Percentiles rank a stretch among this genome's conserved stretches.
Conservation (phyloP, 768 basidiomycete genomes). For the Cubamyces sp. region DNA sequence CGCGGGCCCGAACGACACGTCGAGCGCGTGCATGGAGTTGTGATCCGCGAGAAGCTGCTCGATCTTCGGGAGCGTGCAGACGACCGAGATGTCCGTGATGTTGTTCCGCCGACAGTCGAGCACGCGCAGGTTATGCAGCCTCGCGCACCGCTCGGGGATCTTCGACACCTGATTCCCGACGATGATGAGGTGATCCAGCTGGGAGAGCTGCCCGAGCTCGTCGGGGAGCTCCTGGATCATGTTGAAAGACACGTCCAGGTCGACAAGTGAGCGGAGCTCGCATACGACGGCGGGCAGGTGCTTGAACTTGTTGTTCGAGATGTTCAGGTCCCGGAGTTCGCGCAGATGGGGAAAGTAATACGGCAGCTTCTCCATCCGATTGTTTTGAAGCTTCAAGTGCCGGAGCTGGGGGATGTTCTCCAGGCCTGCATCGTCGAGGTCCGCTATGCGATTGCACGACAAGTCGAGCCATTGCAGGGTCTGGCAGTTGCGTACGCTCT, state of each 20-base stretch:
- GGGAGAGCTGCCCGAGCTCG: conserved; percentile 68
- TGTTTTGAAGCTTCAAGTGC: conserved; percentile 83
- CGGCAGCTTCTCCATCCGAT: conserved; percentile 85
- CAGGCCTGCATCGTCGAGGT: conserved; percentile 85
- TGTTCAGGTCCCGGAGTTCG: conserved; percentile 77
- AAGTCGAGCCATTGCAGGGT: conserved; percentile 83
- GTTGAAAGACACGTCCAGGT: conserved; percentile 96
- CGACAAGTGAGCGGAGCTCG: conserved; percentile 70
- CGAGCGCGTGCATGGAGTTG: conserved; percentile 80
- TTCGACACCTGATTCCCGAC: conserved; percentile 83
- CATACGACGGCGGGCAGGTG: conserved; percentile 74
- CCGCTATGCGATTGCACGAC: conserved; percentile 88
- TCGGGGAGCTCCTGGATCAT: conserved; percentile 80
- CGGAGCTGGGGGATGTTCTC: conserved; percentile 74
- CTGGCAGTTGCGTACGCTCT: conserved; percentile 73
- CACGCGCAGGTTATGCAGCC: conserved; percentile 61
- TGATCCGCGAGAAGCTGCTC: conserved; percentile 75
- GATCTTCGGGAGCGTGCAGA: conserved; percentile 72
- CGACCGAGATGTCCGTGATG: conserved; percentile 73
- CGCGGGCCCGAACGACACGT: conserved; percentile 71
- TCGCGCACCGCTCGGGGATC: conserved; percentile 65
- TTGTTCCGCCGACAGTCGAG: conserved; percentile 89
- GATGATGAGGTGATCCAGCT: conserved; percentile 73
- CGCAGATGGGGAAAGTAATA: conserved; percentile 81
- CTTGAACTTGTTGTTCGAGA: conserved; percentile 95